A percentile compares a stretch with the other conserved stretches of the same genome.
These are phyloP conservation scores for Aegilops speltoides DNA, from an alignment of 176 grass and related monocot species.

Conservation along the genomic window DNA sequence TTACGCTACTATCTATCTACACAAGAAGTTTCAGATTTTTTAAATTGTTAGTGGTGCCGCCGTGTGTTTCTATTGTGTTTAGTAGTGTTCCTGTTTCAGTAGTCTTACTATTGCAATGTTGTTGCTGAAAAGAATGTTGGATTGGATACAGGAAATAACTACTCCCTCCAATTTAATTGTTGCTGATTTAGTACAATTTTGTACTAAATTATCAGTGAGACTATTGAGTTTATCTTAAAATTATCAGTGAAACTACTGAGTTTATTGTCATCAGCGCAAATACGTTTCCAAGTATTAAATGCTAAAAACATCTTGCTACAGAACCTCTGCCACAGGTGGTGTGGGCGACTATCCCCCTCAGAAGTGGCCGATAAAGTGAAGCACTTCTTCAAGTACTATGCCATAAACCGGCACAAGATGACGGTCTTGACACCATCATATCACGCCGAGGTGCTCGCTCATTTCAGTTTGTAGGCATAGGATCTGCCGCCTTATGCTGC, in stretches of 20 bases:
- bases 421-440: slow-evolving; percentile 96
- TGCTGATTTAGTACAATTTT: no score
- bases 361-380: slow-evolving; percentile 98
- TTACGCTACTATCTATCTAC: no score
- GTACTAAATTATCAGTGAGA: not conserved
- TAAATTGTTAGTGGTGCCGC: no score
- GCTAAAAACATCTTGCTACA: slow-evolving; percentile 42
- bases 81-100: not conserved
- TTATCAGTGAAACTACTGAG: not conserved
- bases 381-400: slow-evolving; percentile 94
- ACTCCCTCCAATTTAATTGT: no score
- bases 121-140: not conserved
- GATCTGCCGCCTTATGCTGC: not conserved
- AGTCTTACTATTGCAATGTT: not conserved
- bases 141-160: not conserved
- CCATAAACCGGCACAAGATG: slow-evolving; percentile 99
- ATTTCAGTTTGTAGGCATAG: not conserved
- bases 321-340: slow-evolving; percentile 93
- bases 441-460: slow-evolving; percentile 76
- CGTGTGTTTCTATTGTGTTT: no score
- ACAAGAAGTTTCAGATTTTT: no score
- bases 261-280: not conserved
- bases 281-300: not conserved
- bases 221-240: not conserved
- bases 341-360: slow-evolving; percentile 69